These are phyloP conservation scores for Neurospora terricola DNA, from an alignment of 495 filamentous ascomycete species.

Conservation along the genomic window DNA sequence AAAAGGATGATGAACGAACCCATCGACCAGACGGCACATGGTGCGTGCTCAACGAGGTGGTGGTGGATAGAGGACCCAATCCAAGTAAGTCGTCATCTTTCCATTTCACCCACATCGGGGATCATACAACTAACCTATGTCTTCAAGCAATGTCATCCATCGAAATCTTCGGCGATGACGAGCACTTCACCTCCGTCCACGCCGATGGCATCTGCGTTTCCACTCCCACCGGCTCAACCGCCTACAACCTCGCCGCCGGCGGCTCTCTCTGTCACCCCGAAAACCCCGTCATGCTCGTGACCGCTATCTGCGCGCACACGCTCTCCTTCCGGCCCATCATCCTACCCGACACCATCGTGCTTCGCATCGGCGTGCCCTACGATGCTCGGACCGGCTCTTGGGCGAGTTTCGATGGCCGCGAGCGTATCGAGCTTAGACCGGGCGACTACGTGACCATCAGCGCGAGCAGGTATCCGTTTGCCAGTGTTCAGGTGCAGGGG, in stretches of 20 bases:
- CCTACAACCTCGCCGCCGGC: slow-evolving; percentile 94
- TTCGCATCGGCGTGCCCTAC: slow-evolving; percentile 87
- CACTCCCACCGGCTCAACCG: slow-evolving; percentile 87
- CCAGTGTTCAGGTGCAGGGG: slow-evolving; percentile 70
- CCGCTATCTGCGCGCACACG: slow-evolving; percentile 92
- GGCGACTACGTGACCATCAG: slow-evolving; percentile 96
- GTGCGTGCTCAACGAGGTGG: slow-evolving; percentile 87
- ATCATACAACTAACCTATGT: slow-evolving; percentile 3
- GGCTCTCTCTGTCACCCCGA: slow-evolving; percentile 94
- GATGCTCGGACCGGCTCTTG: slow-evolving; percentile 80
- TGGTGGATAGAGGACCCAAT: slow-evolving; percentile 87
- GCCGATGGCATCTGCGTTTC: slow-evolving; percentile 86
- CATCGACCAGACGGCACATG: slow-evolving; percentile 72
- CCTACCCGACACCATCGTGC: slow-evolving; percentile 85
- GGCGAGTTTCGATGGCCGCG: slow-evolving; percentile 94
- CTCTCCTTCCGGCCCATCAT: slow-evolving; percentile 94
- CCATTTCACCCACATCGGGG: slow-evolving; percentile 3
- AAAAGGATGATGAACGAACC: slow-evolving; percentile 67
- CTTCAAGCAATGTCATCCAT: slow-evolving; percentile 67
- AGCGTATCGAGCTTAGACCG: slow-evolving; percentile 74
- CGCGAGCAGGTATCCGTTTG: slow-evolving; percentile 86
- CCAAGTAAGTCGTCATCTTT: slow-evolving; percentile 46
- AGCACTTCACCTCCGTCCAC: slow-evolving; percentile 81
- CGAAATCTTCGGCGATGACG: slow-evolving; percentile 90
- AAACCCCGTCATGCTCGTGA: slow-evolving; percentile 92